These are phyloP conservation scores for Debaryomyces sp. DNA, from an alignment of 1,139 yeast species.

Conservation along the genomic window DNA sequence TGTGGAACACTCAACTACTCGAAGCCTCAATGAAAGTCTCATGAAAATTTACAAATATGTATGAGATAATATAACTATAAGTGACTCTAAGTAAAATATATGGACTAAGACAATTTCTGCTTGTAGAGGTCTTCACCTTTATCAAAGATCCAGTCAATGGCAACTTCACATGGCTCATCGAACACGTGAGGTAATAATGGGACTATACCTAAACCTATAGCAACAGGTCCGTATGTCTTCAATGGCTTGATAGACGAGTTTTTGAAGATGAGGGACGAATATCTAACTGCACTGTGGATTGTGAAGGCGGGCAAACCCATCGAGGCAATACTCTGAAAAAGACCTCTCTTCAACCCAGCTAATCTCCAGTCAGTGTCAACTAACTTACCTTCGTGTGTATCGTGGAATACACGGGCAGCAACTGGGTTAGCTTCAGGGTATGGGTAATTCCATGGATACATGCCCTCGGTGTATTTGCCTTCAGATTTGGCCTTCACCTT, in stretches of 20 bases:
- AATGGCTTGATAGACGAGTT: constrained; percentile 41
- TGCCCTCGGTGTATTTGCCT: constrained; percentile 63
- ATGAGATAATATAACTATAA: background rate
- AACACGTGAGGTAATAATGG: constrained; percentile 78
- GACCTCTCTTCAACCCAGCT: constrained; percentile 66
- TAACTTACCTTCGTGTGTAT: constrained; percentile 25
- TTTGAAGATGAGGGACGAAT: constrained; percentile 61
- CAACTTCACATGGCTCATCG: constrained; percentile 81
- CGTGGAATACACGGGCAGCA: constrained; percentile 38
- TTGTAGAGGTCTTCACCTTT: constrained; percentile 49
- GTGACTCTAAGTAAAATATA: constrained; percentile 7
- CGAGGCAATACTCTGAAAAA: constrained; percentile 80
- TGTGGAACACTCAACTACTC: constrained; percentile 77
- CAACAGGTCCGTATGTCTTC: constrained; percentile 76
- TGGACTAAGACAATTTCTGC: background rate
- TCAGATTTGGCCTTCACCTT: constrained; percentile 67
- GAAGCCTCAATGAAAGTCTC: constrained; percentile 45
- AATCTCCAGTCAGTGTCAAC: constrained; percentile 65
- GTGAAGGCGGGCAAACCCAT: constrained; percentile 91
- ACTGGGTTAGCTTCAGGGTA: constrained; percentile 46
- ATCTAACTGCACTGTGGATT: constrained; percentile 76
- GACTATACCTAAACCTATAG: constrained; percentile 72
- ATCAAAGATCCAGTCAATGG: constrained; percentile 65
- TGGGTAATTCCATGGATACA: constrained; percentile 65
- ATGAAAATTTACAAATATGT: constrained; percentile 14